Evolutionary conservation across 352 stramenopile genomes (phyloP).

Genomic region (Phytophthora brassicae): DNA sequence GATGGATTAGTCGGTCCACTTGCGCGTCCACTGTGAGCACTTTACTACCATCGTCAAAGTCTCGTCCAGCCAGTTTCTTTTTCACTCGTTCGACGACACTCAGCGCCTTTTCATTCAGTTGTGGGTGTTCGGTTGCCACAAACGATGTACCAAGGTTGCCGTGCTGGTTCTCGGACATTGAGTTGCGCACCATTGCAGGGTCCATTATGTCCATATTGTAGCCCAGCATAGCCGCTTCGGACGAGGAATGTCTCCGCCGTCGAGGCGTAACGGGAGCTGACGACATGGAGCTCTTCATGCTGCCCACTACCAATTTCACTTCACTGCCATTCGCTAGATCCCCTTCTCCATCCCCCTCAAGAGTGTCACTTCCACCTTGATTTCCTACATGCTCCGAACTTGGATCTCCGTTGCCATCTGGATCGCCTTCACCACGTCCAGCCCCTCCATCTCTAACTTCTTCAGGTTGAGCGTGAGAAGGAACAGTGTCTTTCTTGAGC

Average conservation of each 20-base stretch:
- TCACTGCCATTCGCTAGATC: slow-evolving; percentile 31
- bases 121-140: slow-evolving; percentile 61
- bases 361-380: slow-evolving; percentile 18
- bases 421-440: slow-evolving; percentile 22
- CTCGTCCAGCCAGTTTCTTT: slow-evolving; percentile 98
- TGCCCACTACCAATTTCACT: slow-evolving; percentile 42
- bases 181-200: slow-evolving; percentile 55
- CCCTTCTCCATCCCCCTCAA: slow-evolving; percentile 27
- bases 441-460: slow-evolving; percentile 40
- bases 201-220: slow-evolving; percentile 64
- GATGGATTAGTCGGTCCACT: slow-evolving; percentile 97
- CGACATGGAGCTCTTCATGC: slow-evolving; percentile 65
- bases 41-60: slow-evolving; percentile 93
- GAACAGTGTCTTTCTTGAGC: slow-evolving; percentile 84
- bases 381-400: slow-evolving; percentile 21
- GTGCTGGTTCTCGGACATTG: slow-evolving; percentile 57
- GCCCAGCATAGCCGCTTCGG: slow-evolving; percentile 61
- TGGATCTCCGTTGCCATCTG: slow-evolving; percentile 20
- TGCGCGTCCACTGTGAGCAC: slow-evolving; percentile 89
- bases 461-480: slow-evolving; percentile 72
- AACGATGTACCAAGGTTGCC: slow-evolving; percentile 56
- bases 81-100: slow-evolving; percentile 98
- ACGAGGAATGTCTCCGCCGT: slow-evolving; percentile 64
- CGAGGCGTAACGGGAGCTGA: slow-evolving; percentile 37
- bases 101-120: slow-evolving; percentile 91